Percentiles rank a stretch among this genome's conserved stretches.
These are phyloP conservation scores for Ascoidea asiatica DNA, from an alignment of 805 yeast genomes.

Conservation along the genomic window DNA sequence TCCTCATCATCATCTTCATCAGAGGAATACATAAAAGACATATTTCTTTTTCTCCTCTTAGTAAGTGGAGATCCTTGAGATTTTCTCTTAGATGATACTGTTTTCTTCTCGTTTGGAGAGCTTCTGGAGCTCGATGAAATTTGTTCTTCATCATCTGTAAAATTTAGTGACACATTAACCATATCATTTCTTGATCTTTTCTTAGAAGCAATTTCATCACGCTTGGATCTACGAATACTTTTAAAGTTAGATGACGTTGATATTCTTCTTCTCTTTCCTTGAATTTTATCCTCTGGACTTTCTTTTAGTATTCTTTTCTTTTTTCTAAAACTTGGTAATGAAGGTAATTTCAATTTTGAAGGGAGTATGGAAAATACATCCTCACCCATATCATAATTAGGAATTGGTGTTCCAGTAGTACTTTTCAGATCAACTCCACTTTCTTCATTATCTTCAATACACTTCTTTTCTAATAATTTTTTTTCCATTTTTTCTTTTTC, in stretches of 20 bases:
- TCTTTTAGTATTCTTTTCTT: slow-evolving; percentile 8
- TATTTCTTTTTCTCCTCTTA: no score
- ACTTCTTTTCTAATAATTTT: slow-evolving; percentile 11
- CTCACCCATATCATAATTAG: slow-evolving; percentile 1
- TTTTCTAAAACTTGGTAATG: slow-evolving; percentile 13
- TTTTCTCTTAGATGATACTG: slow-evolving; percentile 20
- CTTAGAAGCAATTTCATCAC: no score
- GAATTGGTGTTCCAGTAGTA: not conserved
- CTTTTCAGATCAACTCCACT: not conserved
- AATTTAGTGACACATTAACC: no score
- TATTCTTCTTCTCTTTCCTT: slow-evolving; percentile 14
- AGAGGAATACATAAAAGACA: no score
- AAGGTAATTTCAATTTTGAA: slow-evolving; percentile 4
- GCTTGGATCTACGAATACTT: no score
- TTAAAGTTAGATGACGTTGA: no score
- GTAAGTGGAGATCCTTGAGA: no score
- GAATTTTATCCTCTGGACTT: slow-evolving; percentile 8
- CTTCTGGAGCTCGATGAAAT: no score
- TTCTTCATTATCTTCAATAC: no score
- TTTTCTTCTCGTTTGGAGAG: slow-evolving; percentile 18
- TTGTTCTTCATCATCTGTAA: no score
- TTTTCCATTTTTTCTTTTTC: slow-evolving; percentile 14
- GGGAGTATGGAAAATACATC: slow-evolving; percentile 1
- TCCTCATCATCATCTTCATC: slow-evolving; percentile 15
- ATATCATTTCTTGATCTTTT: no score